phyloP scores from a whole-genome alignment of 345 rosid genomes.

The Aquilaria malaccensis region DNA sequence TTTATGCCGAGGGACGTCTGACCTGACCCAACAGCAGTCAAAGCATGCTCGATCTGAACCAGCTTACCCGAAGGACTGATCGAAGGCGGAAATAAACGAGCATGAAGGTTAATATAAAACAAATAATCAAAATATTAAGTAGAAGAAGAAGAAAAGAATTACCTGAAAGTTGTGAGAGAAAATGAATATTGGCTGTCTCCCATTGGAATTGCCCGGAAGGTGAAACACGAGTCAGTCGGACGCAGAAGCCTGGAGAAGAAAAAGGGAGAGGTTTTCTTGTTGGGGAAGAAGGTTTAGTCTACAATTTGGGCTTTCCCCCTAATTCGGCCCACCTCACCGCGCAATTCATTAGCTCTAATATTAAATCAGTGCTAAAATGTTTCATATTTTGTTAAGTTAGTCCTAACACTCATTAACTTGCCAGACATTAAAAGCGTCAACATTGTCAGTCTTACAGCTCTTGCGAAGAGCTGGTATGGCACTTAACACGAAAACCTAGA shows the following conservation, averaged over 20 bases:
- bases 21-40: conserved; percentile 91
- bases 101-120: neutral
- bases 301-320: no score
- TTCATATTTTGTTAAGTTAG: no score
- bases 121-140: neutral
- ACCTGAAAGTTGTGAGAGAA: conserved; percentile 97
- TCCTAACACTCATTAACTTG: no score
- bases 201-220: conserved; percentile 21
- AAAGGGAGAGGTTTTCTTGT: conserved; percentile 12
- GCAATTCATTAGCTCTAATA: no score
- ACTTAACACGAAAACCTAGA: no score
- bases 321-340: no score
- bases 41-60: conserved; percentile 95
- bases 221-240: neutral
- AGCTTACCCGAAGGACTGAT: conserved; percentile 94
- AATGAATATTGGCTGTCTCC: conserved; percentile 96
- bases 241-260: neutral
- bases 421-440: no score
- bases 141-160: neutral
- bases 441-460: no score
- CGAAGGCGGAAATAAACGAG: conserved; percentile 3
- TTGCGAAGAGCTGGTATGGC: no score
- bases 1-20: conserved; percentile 93
- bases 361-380: no score
- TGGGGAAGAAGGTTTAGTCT: conserved; percentile 11